phyloP scores from a whole-genome alignment of 306 rosid genomes.

The Trifolium dubium region DNA sequence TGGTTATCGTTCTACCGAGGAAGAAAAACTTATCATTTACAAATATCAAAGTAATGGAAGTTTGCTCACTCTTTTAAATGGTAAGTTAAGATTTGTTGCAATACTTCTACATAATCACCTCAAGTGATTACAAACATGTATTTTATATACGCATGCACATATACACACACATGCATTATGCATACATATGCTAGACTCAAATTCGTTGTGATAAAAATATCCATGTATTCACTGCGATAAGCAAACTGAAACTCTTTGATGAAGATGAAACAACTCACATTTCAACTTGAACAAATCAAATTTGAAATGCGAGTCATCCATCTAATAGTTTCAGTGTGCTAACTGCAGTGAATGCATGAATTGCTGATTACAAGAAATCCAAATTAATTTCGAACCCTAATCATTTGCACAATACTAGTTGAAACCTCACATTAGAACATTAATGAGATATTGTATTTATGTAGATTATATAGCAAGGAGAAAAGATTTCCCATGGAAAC shows the following conservation, averaged over 20 bases:
- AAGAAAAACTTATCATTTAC: conserved; percentile 75
- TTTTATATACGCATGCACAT: neutral
- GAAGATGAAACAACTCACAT: neutral
- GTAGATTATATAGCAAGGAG: conserved; percentile 63
- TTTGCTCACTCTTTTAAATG: conserved; percentile 68
- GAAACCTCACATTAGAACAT: conserved; percentile 1
- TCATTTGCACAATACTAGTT: conserved; percentile 7
- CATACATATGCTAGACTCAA: neutral
- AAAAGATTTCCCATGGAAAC: conserved; percentile 64
- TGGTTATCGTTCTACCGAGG: conserved; percentile 57
- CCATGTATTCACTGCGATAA: neutral
- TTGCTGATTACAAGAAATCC: neutral
- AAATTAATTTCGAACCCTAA: neutral
- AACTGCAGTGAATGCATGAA: neutral
- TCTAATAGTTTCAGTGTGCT: neutral
- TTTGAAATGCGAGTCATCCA: neutral
- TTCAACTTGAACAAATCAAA: neutral
- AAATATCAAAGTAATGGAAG: conserved; percentile 76
- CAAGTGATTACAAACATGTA: neutral
- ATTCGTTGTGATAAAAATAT: neutral
- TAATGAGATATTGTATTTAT: neutral
- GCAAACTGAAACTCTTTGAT: neutral
- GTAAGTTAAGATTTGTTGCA: conserved; percentile 49
- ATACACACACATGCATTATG: neutral
- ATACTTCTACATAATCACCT: neutral